Evolutionary conservation across 441 rosid genomes (phyloP).

Genomic region (Gossypium davidsonii): DNA sequence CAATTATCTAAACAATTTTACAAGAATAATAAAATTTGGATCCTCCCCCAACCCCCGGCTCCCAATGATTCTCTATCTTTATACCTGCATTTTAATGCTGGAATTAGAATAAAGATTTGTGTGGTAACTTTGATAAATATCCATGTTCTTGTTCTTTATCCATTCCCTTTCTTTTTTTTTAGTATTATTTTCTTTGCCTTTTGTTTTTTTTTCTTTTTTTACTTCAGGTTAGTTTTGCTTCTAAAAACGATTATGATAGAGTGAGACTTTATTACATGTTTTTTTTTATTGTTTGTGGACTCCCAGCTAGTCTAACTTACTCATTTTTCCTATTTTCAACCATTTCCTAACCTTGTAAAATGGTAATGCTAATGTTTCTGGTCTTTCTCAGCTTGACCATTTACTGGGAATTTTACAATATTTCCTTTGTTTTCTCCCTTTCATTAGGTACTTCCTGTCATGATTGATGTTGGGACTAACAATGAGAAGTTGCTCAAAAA

Average conservation of each 20-base stretch:
- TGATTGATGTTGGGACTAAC: conserved; percentile 99
- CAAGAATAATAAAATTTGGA: background rate
- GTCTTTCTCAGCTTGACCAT: background rate
- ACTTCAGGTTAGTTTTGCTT: conserved; percentile 1
- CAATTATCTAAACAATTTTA: background rate
- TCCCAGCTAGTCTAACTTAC: background rate
- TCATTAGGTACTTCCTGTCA: conserved; percentile 88
- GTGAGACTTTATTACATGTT: background rate
- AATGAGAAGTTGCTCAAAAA: conserved; percentile 85
- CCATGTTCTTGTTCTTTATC: background rate
- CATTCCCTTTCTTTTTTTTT: background rate
- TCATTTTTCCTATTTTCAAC: background rate
- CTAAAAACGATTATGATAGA: background rate
- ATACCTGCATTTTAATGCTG: background rate
- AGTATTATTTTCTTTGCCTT: background rate
- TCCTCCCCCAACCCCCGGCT: no score
- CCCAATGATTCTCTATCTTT: background rate
- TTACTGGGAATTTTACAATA: conserved; percentile 1
- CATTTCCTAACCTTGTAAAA: background rate
- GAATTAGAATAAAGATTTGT: background rate
- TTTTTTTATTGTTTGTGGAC: background rate
- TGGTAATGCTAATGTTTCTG: conserved; percentile 5
- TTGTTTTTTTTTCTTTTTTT: background rate
- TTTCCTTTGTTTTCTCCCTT: background rate
- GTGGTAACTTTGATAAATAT: background rate